These are phyloP conservation scores for Colletotrichum phormii DNA, from an alignment of 2,329 filamentous ascomycete genomes.

Conservation along the genomic window DNA sequence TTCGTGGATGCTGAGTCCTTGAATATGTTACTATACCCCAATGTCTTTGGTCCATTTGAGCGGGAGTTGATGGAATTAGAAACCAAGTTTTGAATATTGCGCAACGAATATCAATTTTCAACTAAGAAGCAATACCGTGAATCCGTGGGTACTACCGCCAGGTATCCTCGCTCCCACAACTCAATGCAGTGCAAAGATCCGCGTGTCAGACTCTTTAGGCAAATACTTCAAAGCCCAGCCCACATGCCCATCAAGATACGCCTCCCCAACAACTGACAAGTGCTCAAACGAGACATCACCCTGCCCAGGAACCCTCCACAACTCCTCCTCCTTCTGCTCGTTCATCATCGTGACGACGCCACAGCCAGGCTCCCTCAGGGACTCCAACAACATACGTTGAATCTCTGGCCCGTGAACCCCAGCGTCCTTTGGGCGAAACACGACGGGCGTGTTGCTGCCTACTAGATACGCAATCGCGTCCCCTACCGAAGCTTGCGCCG, in stretches of 20 bases:
- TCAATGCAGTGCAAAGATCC: constrained; percentile 21
- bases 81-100: no score
- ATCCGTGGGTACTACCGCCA: neutral
- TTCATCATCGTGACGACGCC: neutral
- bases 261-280: constrained; percentile 13
- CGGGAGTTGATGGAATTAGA: no score
- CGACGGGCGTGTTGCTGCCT: neutral
- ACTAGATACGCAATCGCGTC: constrained; percentile 1
- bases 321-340: neutral
- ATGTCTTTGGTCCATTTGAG: neutral
- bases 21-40: neutral
- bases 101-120: neutral
- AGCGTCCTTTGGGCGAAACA: neutral
- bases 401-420: neutral
- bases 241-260: neutral
- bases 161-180: neutral
- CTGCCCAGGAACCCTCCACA: neutral
- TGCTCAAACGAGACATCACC: neutral
- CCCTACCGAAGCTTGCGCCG: neutral
- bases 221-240: constrained; percentile 1
- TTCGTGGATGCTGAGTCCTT: no score
- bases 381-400: neutral
- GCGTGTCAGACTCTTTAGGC: neutral
- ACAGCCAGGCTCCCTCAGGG: neutral
- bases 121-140: no score